Base-by-base conservation (phyloP, 2,329 filamentous ascomycete species). In the Aspergillus uvarum region DNA sequence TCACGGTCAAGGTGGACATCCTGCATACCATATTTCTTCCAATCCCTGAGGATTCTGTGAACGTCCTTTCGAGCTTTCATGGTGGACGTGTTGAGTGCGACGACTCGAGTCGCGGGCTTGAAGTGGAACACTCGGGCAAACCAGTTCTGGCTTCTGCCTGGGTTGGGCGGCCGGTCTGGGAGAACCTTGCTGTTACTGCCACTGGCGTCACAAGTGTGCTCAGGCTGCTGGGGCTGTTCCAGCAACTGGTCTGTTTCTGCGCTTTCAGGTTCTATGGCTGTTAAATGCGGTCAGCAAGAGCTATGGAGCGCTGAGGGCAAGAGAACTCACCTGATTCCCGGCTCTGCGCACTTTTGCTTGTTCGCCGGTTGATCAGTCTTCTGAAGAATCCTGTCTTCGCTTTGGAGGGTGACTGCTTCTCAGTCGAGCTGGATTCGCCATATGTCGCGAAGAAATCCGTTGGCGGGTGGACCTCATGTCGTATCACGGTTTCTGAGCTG, bases 51-150 rank as follows among this genome's bases (percentile, higher is more conserved):
- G 29, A 96, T 80, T 53, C 85, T 84, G 24, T 88, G 84, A 21
- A 96, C 82, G 70, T 96, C 92, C 70, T 90, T 89, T 48, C 92
- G 87, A 48, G 89, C 89, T 61, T 87, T 85, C n/a, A 83, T 82
- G 67, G 89, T 89, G 5, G 89, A 86, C 24, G 92, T 82, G 3
- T 83, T 83, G 73, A 97, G 88, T 73, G 92, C 95, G 16, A 97
- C 76, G 29, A 90, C 83, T 64, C 86, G 86, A 16, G 82, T 88
- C 0, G 89, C 90, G 1, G 94, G 94, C 73, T 95, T 96, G 71
- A 97, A 89, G 58, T 92, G 87, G 79, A 98, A 91, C 50, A 98
- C 86, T 16, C 91, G 89, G 31, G 91, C 89, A 56, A 98, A 85
- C 93, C 94, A 97, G 67, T 89, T 96, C 70, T 92, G 88, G 71